Evolutionary conservation across 2,329 filamentous ascomycete species (phyloP), one percentile per base, ranked within the genome.

Genomic region (Fusarium sp.): DNA sequence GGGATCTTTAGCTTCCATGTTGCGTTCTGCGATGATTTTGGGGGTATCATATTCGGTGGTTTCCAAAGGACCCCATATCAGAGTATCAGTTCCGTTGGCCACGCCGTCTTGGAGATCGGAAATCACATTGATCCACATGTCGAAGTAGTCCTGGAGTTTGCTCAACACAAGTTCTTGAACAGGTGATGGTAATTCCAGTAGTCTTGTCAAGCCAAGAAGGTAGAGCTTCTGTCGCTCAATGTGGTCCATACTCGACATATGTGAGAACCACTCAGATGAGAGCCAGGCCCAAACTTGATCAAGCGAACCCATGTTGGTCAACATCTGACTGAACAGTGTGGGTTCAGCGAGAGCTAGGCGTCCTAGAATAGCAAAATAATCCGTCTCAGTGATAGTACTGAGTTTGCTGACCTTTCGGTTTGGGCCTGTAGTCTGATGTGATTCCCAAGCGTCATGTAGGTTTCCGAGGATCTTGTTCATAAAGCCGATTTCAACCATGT

Each of bases 361-460:
- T 4, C 94, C 91, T 4, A 99, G 86, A 4, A 98, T 90, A 8
- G 90, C 89, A 77, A 97, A 92, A 80, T 97, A 97, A 78, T 97
- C 93, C 0, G 93, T 93, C 78, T 97, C 91, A 2, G 93, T 91
- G 15, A 94, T 87, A 17, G 91, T 90, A 75, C 92, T 92, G 38
- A 98, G 88, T 35, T 89, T 88, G 44, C 91, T 88, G 25, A 89
- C 86, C 73, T 88, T 92, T 31, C 88, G 88, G 76, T 93, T 93
- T 0, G 95, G 95, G 0, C 96, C 95, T 0, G 93, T 93, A 0
- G 93, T 94, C 79, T 97, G 91, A 75, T 93, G 91, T 5, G 93
- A 91, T 77, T 92, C 88, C 87, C 90, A 91, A 5, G 91, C 88
- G 57, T 91, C 88, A 76, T 90, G 90, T 2, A 95, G 85, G 13